Conservation (phyloP, 2,329 filamentous ascomycete genomes). For the Periconia macrospinosa region DNA sequence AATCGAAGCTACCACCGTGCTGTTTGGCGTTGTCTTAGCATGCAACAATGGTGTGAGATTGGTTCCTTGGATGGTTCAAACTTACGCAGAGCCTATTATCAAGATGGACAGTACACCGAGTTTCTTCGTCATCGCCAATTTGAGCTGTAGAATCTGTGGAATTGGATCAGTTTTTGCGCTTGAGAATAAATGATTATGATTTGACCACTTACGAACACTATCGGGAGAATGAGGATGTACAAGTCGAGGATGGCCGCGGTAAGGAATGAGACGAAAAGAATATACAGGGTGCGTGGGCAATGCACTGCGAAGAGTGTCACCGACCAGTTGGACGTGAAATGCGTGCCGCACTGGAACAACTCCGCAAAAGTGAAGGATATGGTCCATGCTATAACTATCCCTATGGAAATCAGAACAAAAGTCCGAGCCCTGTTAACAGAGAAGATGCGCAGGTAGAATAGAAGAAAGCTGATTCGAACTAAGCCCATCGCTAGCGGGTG, state of each 20-base stretch:
- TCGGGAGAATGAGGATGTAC: conserved; percentile 1
- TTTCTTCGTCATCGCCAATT: not conserved
- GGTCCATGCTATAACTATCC: conserved; percentile 1
- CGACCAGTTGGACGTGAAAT: conserved; percentile 2
- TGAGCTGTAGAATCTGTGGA: not conserved
- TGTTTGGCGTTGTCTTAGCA: not conserved
- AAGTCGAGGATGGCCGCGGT: not conserved
- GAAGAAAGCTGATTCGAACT: conserved; percentile 1
- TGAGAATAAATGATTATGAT: not conserved
- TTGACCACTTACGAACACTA: not conserved
- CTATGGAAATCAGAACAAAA: not conserved
- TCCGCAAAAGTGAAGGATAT: conserved; percentile 3
- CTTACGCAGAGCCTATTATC: conserved; percentile 1
- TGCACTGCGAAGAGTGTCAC: conserved; percentile 1
- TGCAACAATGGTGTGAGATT: too few species aligned
- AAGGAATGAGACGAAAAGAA: not conserved
- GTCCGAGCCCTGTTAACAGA: not conserved
- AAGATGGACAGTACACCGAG: not conserved
- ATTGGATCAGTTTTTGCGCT: not conserved
- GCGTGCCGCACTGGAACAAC: conserved; percentile 4
- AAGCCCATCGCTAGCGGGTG: conserved; percentile 1
- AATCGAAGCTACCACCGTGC: conserved; percentile 1
- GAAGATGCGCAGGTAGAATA: conserved; percentile 2
- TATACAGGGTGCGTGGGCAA: conserved; percentile 2
- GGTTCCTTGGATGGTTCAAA: not conserved